Conservation (phyloP, 768 basidiomycete genomes). For the Tylopilus balloui region DNA sequence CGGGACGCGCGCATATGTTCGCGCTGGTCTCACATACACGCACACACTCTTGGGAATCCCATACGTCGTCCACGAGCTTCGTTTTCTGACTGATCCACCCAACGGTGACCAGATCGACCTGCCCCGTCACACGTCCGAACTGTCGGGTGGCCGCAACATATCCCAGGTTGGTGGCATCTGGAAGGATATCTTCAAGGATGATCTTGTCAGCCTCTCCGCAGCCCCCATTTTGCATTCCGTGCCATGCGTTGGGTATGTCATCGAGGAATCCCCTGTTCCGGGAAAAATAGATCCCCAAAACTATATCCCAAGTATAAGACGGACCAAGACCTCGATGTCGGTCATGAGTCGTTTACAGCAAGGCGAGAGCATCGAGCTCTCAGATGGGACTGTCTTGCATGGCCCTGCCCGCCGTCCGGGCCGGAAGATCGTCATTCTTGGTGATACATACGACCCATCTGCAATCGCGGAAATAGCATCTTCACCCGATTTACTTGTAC, state of each 20-base stretch:
- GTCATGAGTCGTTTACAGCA: conserved; percentile 63
- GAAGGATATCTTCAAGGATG: conserved; percentile 58
- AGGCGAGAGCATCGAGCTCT: conserved; percentile 57
- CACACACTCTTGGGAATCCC: conserved; percentile 60
- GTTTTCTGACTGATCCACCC: conserved; percentile 54
- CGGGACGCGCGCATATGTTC: conserved; percentile 78
- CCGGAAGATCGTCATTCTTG: conserved; percentile 75
- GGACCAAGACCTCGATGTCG: conserved; percentile 65
- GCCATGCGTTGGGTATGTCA: conserved; percentile 75
- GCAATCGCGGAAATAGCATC: conserved; percentile 54
- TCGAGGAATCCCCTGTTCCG: conserved; percentile 65
- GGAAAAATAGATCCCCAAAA: conserved; percentile 70
- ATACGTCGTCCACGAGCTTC: conserved; percentile 83
- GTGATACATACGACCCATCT: conserved; percentile 82
- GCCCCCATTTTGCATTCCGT: conserved; percentile 78
- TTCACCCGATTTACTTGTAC: conserved; percentile 71
- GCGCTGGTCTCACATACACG: conserved; percentile 62
- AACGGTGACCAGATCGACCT: conserved; percentile 47
- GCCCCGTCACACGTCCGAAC: conserved; percentile 50
- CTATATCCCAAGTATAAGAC: conserved; percentile 64
- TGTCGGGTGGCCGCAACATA: conserved; percentile 60
- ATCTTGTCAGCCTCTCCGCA: conserved; percentile 59
- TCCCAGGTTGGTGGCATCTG: conserved; percentile 55
- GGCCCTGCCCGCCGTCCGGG: conserved; percentile 65
- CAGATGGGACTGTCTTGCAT: conserved; percentile 67